These are phyloP conservation scores for Ophiostoma perfectum DNA, from an alignment of 2,329 filamentous ascomycete species.

Conservation along the genomic window DNA sequence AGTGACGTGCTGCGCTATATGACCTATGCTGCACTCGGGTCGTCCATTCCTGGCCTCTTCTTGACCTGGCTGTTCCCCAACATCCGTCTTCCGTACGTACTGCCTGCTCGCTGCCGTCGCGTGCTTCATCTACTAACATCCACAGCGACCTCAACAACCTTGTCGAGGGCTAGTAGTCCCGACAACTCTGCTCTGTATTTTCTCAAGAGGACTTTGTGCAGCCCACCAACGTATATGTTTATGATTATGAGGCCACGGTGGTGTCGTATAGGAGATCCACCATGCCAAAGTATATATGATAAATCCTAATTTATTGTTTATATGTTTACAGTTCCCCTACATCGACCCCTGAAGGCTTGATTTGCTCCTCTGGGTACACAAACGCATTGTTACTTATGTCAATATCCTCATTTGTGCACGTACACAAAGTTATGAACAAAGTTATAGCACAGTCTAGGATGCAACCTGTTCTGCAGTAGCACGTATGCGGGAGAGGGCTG, in stretches of 20 bases:
- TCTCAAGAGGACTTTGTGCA: no score
- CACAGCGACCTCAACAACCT: slow-evolving; percentile 8
- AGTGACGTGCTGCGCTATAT: slow-evolving; percentile 31
- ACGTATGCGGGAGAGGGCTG: neutral
- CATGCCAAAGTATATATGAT: neutral
- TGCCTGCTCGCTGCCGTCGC: neutral
- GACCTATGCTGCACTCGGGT: slow-evolving; percentile 29
- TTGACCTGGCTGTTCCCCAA: slow-evolving; percentile 29
- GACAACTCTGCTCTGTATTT: neutral
- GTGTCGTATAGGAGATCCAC: no score
- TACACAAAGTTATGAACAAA: neutral
- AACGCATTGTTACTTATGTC: no score
- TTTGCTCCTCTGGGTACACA: no score
- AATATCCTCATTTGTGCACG: no score
- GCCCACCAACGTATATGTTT: no score
- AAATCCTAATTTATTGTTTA: no score
- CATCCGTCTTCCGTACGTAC: slow-evolving; percentile 5
- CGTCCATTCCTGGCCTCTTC: slow-evolving; percentile 27
- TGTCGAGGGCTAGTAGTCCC: neutral
- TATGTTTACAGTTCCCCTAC: no score
- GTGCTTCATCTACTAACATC: neutral
- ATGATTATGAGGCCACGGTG: no score
- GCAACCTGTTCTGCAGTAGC: neutral
- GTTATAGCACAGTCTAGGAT: neutral
- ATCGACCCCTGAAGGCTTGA: no score